phyloP scores from a whole-genome alignment of 2,329 filamentous ascomycete species.

The Grosmannia clavigera region DNA sequence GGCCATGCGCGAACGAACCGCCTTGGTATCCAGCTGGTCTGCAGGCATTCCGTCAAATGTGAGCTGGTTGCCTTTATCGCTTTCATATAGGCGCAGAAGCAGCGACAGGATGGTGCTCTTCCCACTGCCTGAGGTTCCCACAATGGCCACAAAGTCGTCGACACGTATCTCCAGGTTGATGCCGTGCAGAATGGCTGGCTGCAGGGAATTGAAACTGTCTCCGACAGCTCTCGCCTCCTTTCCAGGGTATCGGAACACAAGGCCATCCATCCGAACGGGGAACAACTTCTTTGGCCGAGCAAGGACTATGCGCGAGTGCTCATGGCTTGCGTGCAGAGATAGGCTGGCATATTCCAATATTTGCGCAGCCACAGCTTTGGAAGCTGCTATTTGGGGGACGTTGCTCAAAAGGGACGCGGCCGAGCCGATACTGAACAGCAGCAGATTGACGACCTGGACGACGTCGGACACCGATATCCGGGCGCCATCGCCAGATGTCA shows the following conservation, averaged over 20 bases:
- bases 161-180: constrained; percentile 53
- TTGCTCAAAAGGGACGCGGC: constrained; percentile 56
- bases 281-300: constrained; percentile 22
- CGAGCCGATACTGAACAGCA: constrained; percentile 73
- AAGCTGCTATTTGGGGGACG: constrained; percentile 69
- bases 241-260: constrained; percentile 63
- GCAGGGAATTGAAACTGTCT: not conserved
- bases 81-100: constrained; percentile 56
- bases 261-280: constrained; percentile 38
- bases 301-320: constrained; percentile 24
- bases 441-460: constrained; percentile 64
- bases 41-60: constrained; percentile 48
- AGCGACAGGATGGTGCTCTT: constrained; percentile 76
- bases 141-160: constrained; percentile 61
- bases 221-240: not conserved
- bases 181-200: constrained; percentile 40
- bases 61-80: constrained; percentile 23
- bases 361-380: constrained; percentile 58
- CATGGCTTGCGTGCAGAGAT: constrained; percentile 39
- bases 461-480: constrained; percentile 36
- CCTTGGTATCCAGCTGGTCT: constrained; percentile 42
- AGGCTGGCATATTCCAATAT: constrained; percentile 60
- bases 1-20: constrained; percentile 48
- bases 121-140: constrained; percentile 76
- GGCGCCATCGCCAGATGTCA: constrained; percentile 24